Evolutionary conservation across 768 basidiomycete genomes (phyloP), one percentile per base, ranked within the genome.

Genomic region (Russula griseocarnosa): DNA sequence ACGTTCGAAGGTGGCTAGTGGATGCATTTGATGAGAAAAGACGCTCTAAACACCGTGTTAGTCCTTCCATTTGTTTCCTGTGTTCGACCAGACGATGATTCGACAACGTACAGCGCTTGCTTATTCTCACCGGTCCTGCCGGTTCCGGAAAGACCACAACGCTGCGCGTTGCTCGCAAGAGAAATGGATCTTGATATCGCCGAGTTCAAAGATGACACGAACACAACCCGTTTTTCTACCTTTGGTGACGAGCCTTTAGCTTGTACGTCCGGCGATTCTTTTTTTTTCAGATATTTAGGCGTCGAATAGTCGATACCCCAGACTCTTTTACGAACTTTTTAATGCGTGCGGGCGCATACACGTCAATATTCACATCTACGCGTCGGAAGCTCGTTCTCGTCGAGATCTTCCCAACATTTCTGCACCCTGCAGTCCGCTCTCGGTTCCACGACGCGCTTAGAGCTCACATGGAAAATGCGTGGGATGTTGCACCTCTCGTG

Each of bases 101-200:
- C 10, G n/a, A 47, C 11, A 18, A 16, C 53, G 3, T 36, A 13
- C 61, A 98, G 91, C 82, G 94, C 52, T 85, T 99, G 32, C 81
- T 98, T 8, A 84, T 84, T 0, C 75, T 99, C 13, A 90, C 90
- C 3, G 96, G 96, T 1, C 92, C 93, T 0, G 87, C 96, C 9
- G 96, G 96, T 1, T 84, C 86, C 0, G 96, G 85, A 0, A 99
- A 99, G 78, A 97, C 96, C 0, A 82, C 94, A 0, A 92, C 92
- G 0, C 68, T 98, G 3, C 83, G 84, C 30, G 82, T 94, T n/a
- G 2, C 76, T 99, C 24, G 80, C 91, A 0, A 76, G 76, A 18
- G 92, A 95, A 69, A 75, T 95, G 69, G 83, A 79, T 2, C 84
- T 91, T 58, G 88, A 94, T 55, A 80, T 97, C 40, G 71, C 93